A percentile compares a stretch with the other conserved stretches of the same genome.
phyloP scores from a whole-genome alignment of 192 early-diverging fungal genomes.

The Rhizoclosmatium globosum region DNA sequence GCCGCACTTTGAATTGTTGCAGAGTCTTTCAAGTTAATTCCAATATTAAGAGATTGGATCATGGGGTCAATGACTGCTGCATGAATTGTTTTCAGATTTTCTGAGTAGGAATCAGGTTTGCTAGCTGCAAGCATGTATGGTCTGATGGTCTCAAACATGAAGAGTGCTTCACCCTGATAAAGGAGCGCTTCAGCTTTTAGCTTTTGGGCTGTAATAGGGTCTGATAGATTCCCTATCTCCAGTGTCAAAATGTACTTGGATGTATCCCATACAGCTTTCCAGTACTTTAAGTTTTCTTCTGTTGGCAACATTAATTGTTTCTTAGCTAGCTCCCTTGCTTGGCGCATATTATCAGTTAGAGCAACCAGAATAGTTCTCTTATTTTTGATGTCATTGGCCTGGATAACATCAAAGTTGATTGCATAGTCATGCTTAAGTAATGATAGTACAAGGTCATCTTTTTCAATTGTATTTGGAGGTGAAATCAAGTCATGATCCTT shows the following conservation, averaged over 20 bases:
- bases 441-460: constrained; percentile 13
- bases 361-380: constrained; percentile 27
- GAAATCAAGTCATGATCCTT: constrained; percentile 40
- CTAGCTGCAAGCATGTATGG: not conserved
- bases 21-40: constrained; percentile 29
- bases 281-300: constrained; percentile 5
- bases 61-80: constrained; percentile 19
- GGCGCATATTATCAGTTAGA: constrained; percentile 29
- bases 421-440: constrained; percentile 22
- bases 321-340: constrained; percentile 19
- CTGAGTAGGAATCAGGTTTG: not conserved
- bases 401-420: constrained; percentile 36
- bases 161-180: constrained; percentile 24
- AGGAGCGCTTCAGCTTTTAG: constrained; percentile 30
- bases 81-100: constrained; percentile 18
- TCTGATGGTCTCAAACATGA: constrained; percentile 14
- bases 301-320: not conserved
- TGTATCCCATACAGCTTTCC: constrained; percentile 39
- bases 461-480: constrained; percentile 4
- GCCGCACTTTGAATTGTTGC: constrained; percentile 21
- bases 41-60: constrained; percentile 24
- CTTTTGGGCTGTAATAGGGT: constrained; percentile 13
- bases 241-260: constrained; percentile 30
- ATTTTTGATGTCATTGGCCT: constrained; percentile 15
- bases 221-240: constrained; percentile 8